Evolutionary conservation across 2,329 filamentous ascomycete genomes (phyloP).

Genomic region (Pestalotiopsis sp.): DNA sequence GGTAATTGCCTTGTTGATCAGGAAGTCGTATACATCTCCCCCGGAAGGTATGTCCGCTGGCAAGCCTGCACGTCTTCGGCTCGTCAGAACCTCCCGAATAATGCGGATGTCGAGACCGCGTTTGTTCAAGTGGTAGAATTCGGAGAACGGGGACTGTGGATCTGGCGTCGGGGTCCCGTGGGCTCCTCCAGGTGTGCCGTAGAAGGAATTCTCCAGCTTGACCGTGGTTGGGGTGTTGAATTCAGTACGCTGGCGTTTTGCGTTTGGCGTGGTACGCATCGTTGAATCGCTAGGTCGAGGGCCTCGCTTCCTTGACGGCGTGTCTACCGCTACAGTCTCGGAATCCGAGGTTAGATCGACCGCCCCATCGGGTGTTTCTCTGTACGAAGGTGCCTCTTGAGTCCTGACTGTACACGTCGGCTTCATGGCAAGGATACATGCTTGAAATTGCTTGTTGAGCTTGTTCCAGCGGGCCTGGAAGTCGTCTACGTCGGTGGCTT

Average conservation of each 20-base stretch:
- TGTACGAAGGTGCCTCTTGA: conserved; percentile 21
- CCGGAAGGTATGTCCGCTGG: conserved; percentile 58
- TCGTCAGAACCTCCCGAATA: conserved; percentile 57
- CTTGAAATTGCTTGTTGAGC: conserved; percentile 34
- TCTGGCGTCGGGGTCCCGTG: conserved; percentile 32
- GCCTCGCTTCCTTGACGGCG: conserved; percentile 24
- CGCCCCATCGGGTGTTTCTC: not conserved
- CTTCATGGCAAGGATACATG: conserved; percentile 34
- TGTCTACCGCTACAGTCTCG: conserved; percentile 21
- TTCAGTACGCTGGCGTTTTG: conserved; percentile 27
- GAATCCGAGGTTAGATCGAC: conserved; percentile 30
- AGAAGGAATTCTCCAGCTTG: conserved; percentile 39
- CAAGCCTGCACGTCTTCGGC: conserved; percentile 58
- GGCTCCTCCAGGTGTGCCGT: conserved; percentile 16
- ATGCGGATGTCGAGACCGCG: conserved; percentile 48
- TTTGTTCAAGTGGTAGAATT: conserved; percentile 40
- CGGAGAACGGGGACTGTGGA: conserved; percentile 35
- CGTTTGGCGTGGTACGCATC: conserved; percentile 25
- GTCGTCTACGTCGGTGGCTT: conserved; percentile 52
- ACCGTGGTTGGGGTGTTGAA: conserved; percentile 25
- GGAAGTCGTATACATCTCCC: conserved; percentile 56
- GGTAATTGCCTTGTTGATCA: conserved; percentile 58
- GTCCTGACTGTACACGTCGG: conserved; percentile 34
- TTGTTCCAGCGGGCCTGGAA: conserved; percentile 37
- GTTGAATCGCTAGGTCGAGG: conserved; percentile 32